A percentile compares a stretch with the other conserved stretches of the same genome.
phyloP scores from a whole-genome alignment of 768 basidiomycete species.

The Psilocybe subaeruginosa region DNA sequence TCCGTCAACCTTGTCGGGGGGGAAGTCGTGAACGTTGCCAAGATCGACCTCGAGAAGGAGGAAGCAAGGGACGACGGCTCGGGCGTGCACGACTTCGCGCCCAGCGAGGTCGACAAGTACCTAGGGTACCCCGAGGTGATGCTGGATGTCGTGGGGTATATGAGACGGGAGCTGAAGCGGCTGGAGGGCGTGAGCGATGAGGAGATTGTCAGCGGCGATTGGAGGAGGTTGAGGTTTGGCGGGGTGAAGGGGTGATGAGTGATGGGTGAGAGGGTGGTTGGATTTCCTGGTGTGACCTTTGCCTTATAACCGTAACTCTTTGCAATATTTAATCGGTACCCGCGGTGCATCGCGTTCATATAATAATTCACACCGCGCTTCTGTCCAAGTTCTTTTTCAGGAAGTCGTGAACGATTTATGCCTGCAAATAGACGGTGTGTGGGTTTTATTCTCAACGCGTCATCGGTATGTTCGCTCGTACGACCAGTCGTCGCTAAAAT shows the following conservation, averaged over 20 bases:
- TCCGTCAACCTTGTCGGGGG: conserved; percentile 75
- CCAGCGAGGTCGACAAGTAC: conserved; percentile 64
- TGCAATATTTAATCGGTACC: too few species aligned
- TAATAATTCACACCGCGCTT: too few species aligned
- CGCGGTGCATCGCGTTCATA: too few species aligned
- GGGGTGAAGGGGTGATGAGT: conserved; percentile 1
- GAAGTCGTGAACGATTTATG: too few species aligned
- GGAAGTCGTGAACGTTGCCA: conserved; percentile 59
- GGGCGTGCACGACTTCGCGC: conserved; percentile 72
- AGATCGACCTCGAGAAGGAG: conserved; percentile 59
- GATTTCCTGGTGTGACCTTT: too few species aligned
- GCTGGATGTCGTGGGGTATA: conserved; percentile 67
- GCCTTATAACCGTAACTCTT: too few species aligned
- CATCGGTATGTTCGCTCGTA: too few species aligned
- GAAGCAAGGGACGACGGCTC: conserved; percentile 67
- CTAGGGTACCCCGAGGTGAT: conserved; percentile 77
- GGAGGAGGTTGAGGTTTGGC: conserved; percentile 44
- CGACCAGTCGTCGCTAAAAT: too few species aligned
- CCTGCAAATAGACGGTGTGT: too few species aligned
- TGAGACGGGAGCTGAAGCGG: conserved; percentile 71
- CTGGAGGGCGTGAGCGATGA: conserved; percentile 58
- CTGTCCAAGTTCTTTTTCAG: too few species aligned
- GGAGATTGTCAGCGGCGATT: conserved; percentile 41
- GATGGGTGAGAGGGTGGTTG: too few species aligned
- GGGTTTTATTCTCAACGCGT: too few species aligned